A percentile compares a stretch with the other conserved stretches of the same genome.
Conservation (phyloP, 306 rosid genomes). For the Vicia villosa region DNA sequence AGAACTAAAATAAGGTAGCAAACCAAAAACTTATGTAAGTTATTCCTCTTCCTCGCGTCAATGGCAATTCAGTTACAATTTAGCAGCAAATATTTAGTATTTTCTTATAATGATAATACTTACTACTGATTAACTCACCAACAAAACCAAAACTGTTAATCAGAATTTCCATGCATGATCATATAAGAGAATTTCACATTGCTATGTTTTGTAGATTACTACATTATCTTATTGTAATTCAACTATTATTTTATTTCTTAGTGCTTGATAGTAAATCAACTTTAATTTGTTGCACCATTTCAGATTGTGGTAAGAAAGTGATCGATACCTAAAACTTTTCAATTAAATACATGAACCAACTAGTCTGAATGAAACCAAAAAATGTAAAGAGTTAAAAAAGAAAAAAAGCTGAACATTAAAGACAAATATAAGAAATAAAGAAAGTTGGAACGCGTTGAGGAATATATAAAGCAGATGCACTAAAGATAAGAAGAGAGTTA, state of each 20-base stretch:
- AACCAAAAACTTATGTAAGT: not conserved
- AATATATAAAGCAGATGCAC: slow-evolving; percentile 51
- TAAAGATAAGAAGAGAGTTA: slow-evolving; percentile 30
- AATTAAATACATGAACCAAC: slow-evolving; percentile 28
- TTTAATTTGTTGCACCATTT: slow-evolving; percentile 23
- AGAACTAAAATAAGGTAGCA: not conserved
- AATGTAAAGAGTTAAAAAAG: slow-evolving; percentile 1
- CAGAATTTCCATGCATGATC: too few species aligned
- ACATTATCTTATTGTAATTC: not conserved
- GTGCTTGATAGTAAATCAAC: slow-evolving; percentile 21
- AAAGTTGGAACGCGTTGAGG: slow-evolving; percentile 45
- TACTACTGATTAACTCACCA: too few species aligned
- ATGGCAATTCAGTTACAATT: not conserved
- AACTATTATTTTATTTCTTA: not conserved
- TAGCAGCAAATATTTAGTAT: not conserved
- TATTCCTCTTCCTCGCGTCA: not conserved
- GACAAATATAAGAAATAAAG: not conserved
- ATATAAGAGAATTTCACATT: too few species aligned
- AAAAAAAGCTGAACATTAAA: slow-evolving; percentile 20
- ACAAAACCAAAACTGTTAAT: too few species aligned
- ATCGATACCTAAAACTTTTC: slow-evolving; percentile 15
- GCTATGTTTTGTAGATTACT: too few species aligned
- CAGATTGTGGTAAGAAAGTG: slow-evolving; percentile 13
- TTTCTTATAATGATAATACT: too few species aligned
- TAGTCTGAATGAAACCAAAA: slow-evolving; percentile 43